phyloP scores from a whole-genome alignment of 192 early-diverging fungal genomes.

The Backusella westeae region DNA sequence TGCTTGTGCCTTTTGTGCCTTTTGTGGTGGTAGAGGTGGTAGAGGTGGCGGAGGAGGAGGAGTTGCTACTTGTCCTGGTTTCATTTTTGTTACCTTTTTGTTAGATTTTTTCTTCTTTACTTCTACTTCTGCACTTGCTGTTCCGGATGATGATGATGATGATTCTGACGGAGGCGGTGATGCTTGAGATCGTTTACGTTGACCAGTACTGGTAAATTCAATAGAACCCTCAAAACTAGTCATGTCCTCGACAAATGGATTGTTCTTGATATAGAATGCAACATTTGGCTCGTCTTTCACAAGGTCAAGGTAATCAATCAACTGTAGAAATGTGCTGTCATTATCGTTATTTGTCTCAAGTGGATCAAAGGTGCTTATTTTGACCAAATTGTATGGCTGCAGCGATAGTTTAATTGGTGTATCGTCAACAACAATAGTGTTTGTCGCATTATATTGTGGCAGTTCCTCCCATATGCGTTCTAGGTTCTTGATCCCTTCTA shows the following conservation, averaged over 20 bases:
- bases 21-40: no score
- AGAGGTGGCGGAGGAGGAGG: no score
- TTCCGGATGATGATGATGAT: no score
- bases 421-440: background rate
- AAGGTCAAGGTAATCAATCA: background rate
- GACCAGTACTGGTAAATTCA: no score
- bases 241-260: background rate
- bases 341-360: background rate
- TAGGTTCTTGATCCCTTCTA: background rate
- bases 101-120: no score
- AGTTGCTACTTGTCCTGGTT: no score
- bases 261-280: background rate
- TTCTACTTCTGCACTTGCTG: no score
- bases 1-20: no score
- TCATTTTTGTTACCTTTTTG: no score
- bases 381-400: background rate
- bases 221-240: no score
- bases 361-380: background rate
- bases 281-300: background rate
- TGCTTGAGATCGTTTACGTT: no score
- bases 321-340: background rate
- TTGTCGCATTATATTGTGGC: background rate
- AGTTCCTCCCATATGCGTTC: background rate
- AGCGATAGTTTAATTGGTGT: background rate
- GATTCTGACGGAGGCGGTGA: no score